Base-by-base conservation (phyloP, 1,139 yeast genomes). In the Debaryomyces subglobosus region DNA sequence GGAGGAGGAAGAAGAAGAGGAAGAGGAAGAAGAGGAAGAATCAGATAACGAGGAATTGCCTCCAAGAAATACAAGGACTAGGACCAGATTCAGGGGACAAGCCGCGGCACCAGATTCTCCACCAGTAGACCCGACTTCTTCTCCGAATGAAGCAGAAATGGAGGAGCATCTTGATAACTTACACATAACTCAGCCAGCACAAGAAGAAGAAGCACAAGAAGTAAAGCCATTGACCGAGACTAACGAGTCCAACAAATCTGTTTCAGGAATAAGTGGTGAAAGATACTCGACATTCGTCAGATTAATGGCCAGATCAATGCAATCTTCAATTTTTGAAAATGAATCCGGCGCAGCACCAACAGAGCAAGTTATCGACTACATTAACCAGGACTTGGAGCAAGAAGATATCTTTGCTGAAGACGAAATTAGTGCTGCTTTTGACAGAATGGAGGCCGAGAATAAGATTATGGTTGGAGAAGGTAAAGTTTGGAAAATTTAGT, bases 381-480 rank as follows among this genome's bases (percentile, higher is more conserved):
- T 84, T 39, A 84, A 85, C 60, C 78, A 72, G 48, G 74, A 71
- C 42, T 65, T 86, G 44, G 73, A 81, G 4, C 86, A 81, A 55
- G 92, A 86, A 59, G 91, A 86, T 43, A 67, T 70, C 43, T 87
- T 83, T 61, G 67, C 72, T 12, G 61, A 62, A 3, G 68, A 62
- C 5, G 95, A 87, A 64, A 77, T 81, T 49, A 61, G 65, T 25
- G 77, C 79, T 16, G 91, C 85, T 18, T 65, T 86, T 46, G 64
- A 65, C 27, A 68, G 67, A 46, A 72, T 87, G 79, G 78, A 75
- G 43, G 72, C 68, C 4, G 82, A 82, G 55, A 84, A 83, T 57
- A 78, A 82, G 59, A 62, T 86, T 47, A 81, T 83, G 82, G 61
- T 77, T 25, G 78, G 83, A 33, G 90, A 84, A 44, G 87, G 80